These are phyloP conservation scores for Babesia bovis DNA, from an alignment of 169 alveolate genomes.

Conservation along the genomic window DNA sequence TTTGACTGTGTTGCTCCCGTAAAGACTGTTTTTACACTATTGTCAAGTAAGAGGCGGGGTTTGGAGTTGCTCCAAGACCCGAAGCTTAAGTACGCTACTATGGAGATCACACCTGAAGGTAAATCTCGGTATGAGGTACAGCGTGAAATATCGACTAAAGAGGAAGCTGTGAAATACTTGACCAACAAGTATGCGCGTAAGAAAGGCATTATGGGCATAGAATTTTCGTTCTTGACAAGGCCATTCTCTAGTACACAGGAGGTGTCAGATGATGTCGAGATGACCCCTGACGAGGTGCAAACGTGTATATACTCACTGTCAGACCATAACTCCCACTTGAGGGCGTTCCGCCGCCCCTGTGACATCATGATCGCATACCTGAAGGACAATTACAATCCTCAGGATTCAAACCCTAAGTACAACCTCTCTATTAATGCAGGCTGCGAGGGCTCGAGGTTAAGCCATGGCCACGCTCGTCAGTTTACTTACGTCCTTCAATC, in stretches of 20 bases:
- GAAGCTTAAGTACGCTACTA: slow-evolving; percentile 80
- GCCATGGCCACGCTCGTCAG: slow-evolving; percentile 88
- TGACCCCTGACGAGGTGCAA: slow-evolving; percentile 87
- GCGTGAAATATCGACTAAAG: slow-evolving; percentile 76
- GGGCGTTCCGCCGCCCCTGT: slow-evolving; percentile 82
- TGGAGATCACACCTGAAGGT: slow-evolving; percentile 74
- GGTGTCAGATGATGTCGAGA: slow-evolving; percentile 58
- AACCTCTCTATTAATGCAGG: slow-evolving; percentile 80
- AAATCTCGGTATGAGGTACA: slow-evolving; percentile 73
- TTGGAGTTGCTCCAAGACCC: slow-evolving; percentile 82
- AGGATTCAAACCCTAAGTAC: slow-evolving; percentile 72
- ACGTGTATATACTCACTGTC: slow-evolving; percentile 87
- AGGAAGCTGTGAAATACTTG: slow-evolving; percentile 73
- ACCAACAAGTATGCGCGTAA: slow-evolving; percentile 62
- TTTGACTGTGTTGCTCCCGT: slow-evolving; percentile 83
- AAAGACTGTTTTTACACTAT: slow-evolving; percentile 81
- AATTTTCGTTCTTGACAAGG: slow-evolving; percentile 67
- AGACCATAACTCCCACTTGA: slow-evolving; percentile 85
- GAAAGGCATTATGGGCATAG: slow-evolving; percentile 53
- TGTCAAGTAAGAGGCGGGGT: slow-evolving; percentile 79
- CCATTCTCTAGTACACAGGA: slow-evolving; percentile 39
- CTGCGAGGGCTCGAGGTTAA: slow-evolving; percentile 81
- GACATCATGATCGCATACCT: slow-evolving; percentile 80
- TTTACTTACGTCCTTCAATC: slow-evolving; percentile 88
- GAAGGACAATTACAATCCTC: slow-evolving; percentile 74